Conservation (phyloP, 129 eudicot genomes). For the Calendula officinalis region DNA sequence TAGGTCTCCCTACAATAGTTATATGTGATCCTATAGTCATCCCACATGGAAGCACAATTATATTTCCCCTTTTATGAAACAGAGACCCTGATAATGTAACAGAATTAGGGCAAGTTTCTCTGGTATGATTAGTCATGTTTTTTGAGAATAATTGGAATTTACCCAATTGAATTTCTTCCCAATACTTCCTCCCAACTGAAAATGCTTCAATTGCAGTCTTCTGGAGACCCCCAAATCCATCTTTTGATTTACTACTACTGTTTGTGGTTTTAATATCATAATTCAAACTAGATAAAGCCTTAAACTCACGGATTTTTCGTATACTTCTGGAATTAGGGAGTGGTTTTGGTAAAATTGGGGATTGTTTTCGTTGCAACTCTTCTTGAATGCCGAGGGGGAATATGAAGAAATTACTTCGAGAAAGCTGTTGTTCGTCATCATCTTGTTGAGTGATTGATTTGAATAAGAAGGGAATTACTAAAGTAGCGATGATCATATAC, state of each 20-base stretch:
- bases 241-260: conserved; percentile 25
- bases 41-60: conserved; percentile 79
- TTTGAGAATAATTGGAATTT: conserved; percentile 9
- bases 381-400: conserved; percentile 41
- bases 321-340: conserved; percentile 22
- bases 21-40: conserved; percentile 72
- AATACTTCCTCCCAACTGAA: conserved; percentile 54
- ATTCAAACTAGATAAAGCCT: conserved; percentile 43
- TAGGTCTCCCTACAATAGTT: conserved; percentile 60
- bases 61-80: conserved; percentile 35
- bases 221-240: conserved; percentile 51
- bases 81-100: conserved; percentile 45
- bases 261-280: conserved; percentile 32
- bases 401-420: conserved; percentile 5
- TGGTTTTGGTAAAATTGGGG: conserved; percentile 35
- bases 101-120: conserved; percentile 56
- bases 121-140: conserved; percentile 18
- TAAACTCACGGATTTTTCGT: conserved; percentile 24
- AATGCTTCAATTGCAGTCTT: conserved; percentile 67
- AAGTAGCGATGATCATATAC: conserved; percentile 46
- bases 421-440: conserved; percentile 2
- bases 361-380: conserved; percentile 35
- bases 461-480: conserved; percentile 62
- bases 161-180: conserved; percentile 53
- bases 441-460: conserved; percentile 37